phyloP scores from a whole-genome alignment of 1,284 basidiomycete species.

The Coniophora puteana region DNA sequence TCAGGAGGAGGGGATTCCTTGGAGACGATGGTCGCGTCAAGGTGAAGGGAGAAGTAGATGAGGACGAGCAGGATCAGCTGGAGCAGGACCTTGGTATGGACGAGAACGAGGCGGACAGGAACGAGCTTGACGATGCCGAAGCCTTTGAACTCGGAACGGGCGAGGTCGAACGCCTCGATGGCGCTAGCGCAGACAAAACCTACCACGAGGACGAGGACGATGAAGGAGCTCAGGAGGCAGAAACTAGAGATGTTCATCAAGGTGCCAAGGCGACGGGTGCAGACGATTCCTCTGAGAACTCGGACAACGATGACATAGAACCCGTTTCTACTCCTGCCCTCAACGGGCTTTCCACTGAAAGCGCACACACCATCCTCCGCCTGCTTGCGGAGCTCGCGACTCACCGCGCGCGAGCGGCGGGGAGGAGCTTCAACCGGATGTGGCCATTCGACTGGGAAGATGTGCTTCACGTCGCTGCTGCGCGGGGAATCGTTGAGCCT shows the following conservation, averaged over 20 bases:
- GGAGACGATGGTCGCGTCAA: neutral
- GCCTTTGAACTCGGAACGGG: too few species aligned
- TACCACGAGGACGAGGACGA: too few species aligned
- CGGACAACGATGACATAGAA: too few species aligned
- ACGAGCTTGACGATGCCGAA: too few species aligned
- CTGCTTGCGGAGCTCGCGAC: conserved; percentile 21
- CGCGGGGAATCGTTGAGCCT: conserved; percentile 15
- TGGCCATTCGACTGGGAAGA: conserved; percentile 28
- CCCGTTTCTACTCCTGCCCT: conserved; percentile 9
- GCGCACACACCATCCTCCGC: conserved; percentile 15
- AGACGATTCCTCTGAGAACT: too few species aligned
- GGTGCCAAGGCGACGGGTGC: too few species aligned
- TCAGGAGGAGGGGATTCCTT: neutral
- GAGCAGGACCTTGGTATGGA: too few species aligned
- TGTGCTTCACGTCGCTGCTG: conserved; percentile 20
- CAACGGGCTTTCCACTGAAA: conserved; percentile 13
- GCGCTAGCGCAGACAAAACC: too few species aligned
- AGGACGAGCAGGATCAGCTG: conserved; percentile 13
- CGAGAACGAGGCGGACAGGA: too few species aligned
- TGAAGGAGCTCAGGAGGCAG: too few species aligned
- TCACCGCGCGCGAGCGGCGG: conserved; percentile 23
- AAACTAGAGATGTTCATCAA: too few species aligned
- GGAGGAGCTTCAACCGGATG: conserved; percentile 30
- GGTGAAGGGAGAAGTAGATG: neutral
- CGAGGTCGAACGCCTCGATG: too few species aligned